Conservation (phyloP, 2,329 filamentous ascomycete genomes). For the Phyllosticta paracitricarpa region DNA sequence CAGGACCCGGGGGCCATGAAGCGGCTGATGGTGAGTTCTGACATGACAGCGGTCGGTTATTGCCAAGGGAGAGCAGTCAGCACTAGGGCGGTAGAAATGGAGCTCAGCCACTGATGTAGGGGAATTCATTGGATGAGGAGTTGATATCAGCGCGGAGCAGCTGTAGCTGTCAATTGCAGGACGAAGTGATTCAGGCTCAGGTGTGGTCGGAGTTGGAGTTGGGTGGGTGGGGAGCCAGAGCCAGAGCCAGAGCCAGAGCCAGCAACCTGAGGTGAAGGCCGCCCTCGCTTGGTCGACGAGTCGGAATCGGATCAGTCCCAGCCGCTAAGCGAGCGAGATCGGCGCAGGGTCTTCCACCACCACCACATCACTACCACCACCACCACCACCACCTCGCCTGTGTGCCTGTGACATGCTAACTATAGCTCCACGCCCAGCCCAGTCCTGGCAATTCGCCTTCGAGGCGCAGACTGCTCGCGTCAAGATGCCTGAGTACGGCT, state of each 20-base stretch:
- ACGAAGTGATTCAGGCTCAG: background rate
- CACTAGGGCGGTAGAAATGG: background rate
- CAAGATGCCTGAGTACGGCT: background rate
- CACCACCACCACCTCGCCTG: background rate
- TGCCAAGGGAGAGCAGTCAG: background rate
- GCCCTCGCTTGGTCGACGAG: background rate
- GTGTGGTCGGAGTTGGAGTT: background rate
- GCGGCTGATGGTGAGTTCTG: background rate
- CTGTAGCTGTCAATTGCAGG: background rate
- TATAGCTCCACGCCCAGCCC: background rate
- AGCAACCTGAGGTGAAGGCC: too few species aligned
- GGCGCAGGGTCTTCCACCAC: background rate
- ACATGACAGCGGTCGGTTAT: background rate
- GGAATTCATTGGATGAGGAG: background rate
- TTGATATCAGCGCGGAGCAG: background rate
- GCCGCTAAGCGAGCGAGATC: background rate
- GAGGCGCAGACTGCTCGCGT: background rate
- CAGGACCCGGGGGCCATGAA: background rate
- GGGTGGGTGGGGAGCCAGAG: background rate
- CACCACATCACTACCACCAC: background rate
- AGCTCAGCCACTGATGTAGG: background rate
- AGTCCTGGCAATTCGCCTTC: background rate
- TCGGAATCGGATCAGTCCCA: background rate
- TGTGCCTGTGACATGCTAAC: background rate
- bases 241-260: background rate